Evolutionary conservation across 345 rosid genomes (phyloP).

Genomic region (Corchorus capsularis): DNA sequence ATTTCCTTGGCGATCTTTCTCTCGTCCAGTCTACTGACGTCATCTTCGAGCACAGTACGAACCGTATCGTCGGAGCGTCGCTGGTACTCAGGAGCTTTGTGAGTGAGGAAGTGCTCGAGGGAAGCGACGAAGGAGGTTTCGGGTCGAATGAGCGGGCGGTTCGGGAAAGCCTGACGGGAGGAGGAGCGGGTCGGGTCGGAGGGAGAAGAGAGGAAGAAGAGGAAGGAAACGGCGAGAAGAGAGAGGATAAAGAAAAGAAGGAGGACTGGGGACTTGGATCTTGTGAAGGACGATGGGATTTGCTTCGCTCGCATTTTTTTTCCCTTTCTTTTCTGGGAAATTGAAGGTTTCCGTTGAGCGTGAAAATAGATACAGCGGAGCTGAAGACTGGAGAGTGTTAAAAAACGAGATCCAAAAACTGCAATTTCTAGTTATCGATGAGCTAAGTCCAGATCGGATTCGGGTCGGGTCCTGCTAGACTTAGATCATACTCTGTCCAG

Average conservation of each 20-base stretch:
- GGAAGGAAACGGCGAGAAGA: constrained; percentile 36
- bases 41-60: constrained; percentile 29
- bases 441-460: too few species aligned
- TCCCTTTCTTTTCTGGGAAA: neutral
- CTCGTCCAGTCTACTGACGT: constrained; percentile 46
- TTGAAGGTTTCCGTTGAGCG: neutral
- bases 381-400: too few species aligned
- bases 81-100: constrained; percentile 22
- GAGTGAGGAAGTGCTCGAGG: constrained; percentile 60
- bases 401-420: too few species aligned
- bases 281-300: constrained; percentile 23
- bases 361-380: neutral
- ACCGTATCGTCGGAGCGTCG: constrained; percentile 51
- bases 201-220: constrained; percentile 29
- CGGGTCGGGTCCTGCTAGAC: too few species aligned
- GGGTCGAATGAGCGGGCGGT: constrained; percentile 17
- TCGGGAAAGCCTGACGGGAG: neutral
- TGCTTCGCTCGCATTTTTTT: constrained; percentile 43
- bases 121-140: constrained; percentile 78
- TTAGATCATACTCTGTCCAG: too few species aligned
- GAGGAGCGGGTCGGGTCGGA: constrained; percentile 19
- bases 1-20: constrained; percentile 44
- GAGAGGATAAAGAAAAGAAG: constrained; percentile 32
- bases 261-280: constrained; percentile 48
- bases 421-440: too few species aligned